Evolutionary conservation across 176 grass and related monocot genomes (phyloP), one percentile per base, ranked within the genome.

Genomic region (Carex cristatella): DNA sequence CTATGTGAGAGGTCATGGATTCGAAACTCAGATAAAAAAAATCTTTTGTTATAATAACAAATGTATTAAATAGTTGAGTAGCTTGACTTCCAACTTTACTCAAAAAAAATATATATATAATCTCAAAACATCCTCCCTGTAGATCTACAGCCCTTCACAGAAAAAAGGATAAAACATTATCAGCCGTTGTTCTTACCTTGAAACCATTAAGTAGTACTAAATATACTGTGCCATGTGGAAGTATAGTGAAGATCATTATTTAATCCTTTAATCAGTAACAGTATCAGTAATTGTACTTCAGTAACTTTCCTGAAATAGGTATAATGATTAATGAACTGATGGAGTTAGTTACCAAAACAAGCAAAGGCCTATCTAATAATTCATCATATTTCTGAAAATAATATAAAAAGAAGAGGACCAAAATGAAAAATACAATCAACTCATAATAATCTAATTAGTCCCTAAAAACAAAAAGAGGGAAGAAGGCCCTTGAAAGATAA

Each of bases 301-400:
- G 37, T n/a, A 72, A 72, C 40, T 72, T 51, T 13, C 18, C 51
- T 77, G 12, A 55, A 56, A 77, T 5, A 77, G 4, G 51, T 77
- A 55, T 75, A 11, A 73, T 49, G 35, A 23, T 23, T 23, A 23
- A 23, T 23, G 23, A 23, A 23, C 23, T 23, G 23, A 23, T 23
- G 23, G 23, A 23, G 23, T 23, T 56, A 77, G 1, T 77, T 56
- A 13, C 49, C 49, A 32, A 73, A 49, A 77, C 27, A 77, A 56
- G 12, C 49, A 56, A 56, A 56, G 11, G 49, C 73, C 5, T 27
- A 4, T 77, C 23, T 16, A 72, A 72, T 48, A 72, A 77, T 56
- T 54, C 2, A 70, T 86, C 18, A 53, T 31, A 23, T 61, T n/a
- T 86, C 51, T 7, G 84, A 23, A 81, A 76, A 23, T 51, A 87